These are phyloP conservation scores for Penicillium ochrochloron DNA, from an alignment of 495 filamentous ascomycete species.

Conservation along the genomic window DNA sequence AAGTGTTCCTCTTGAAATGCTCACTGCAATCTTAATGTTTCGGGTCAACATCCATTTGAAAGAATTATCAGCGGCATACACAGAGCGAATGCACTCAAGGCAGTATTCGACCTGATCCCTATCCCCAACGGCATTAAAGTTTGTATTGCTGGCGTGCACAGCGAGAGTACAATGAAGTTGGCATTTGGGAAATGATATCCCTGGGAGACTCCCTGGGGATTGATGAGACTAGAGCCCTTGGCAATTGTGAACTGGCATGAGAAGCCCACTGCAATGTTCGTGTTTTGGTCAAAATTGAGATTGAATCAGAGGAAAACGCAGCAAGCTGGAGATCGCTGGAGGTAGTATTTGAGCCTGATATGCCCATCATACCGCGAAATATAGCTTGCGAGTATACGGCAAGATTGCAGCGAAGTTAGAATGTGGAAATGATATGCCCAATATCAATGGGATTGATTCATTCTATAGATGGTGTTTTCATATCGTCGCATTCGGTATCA, in stretches of 20 bases:
- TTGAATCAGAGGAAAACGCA: too few species aligned
- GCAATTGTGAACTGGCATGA: background rate
- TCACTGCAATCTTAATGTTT: background rate
- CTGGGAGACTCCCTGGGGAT: background rate
- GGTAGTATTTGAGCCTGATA: background rate
- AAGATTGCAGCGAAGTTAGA: background rate
- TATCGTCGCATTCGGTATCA: conserved; percentile 40
- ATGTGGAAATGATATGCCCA: background rate
- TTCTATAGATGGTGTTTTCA: conserved; percentile 26
- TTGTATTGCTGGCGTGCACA: background rate
- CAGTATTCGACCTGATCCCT: background rate
- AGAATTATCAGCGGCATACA: background rate
- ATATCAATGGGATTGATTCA: conserved; percentile 19
- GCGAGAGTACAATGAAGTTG: background rate
- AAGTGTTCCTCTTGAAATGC: background rate
- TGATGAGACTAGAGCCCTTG: background rate
- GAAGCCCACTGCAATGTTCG: too few species aligned
- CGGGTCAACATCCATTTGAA: background rate
- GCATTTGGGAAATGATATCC: background rate
- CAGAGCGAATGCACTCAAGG: background rate
- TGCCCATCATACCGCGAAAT: background rate
- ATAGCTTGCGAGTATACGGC: background rate
- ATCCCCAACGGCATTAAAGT: too few species aligned
- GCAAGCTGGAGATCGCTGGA: background rate
- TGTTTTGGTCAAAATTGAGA: too few species aligned